Evolutionary conservation across 139 green algal species (phyloP), one percentile per base, ranked within the genome.

Genomic region (Pseudopediastrum boryanum): DNA sequence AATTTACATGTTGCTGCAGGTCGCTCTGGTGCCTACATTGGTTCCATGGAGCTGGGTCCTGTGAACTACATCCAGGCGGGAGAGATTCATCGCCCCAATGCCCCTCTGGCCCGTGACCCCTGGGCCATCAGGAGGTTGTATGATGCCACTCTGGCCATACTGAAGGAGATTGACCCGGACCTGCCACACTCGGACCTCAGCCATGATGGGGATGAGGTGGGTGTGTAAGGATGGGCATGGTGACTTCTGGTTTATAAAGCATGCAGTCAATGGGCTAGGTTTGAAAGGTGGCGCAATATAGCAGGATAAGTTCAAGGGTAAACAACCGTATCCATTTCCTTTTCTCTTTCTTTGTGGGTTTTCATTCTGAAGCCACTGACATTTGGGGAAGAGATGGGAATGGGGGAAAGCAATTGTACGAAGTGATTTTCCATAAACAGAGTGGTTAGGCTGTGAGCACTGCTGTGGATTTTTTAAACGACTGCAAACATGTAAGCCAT

Each of bases 51-150:
- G 65, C 39, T 72, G 1, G 80, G 80, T 0, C 64, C 66, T 23
- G 54, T 85, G n/a, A 81, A 85, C 44, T 67, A 78, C 42, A 56
- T 81, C 31, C 74, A 85, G 62, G 74, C 80, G 13, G 29, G 65
- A 12, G 62, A 77, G 50, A 73, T 82, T 43, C 36, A 33, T 8
- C 21, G 50, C 2, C 80, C 80, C n/a, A 85, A 85, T 35, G 71
- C 80, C 5, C 80, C 80, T 19, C 66, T 85, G 73, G 76, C 73
- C 21, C 78, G 73, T n/a, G 73, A 85, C 36, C 21, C 42, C 1
- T 67, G 72, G 52, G 80, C 80, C n/a, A 72, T 54, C 51, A 69
- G 71, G 39, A 27, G 71, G 1, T 56, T 78, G 39, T 39, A 70
- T 42, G 71, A 78, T 61, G 71, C 71, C 25, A 78, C 54, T 56